phyloP scores from a whole-genome alignment of 305 asterid genomes.

The Fraxinus xanthoxyloides region DNA sequence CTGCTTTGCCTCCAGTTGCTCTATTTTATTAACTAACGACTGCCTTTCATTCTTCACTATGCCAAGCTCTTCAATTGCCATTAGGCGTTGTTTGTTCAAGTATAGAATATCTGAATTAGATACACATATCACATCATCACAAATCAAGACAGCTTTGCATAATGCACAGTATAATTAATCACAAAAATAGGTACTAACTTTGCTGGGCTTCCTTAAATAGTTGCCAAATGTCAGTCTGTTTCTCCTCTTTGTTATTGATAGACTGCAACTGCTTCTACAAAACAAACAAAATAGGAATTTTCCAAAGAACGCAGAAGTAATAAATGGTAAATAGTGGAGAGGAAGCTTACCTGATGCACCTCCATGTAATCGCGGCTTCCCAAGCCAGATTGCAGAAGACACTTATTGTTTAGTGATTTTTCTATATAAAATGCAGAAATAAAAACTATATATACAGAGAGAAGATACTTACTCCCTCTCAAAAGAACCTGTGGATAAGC shows the following conservation, averaged over 20 bases:
- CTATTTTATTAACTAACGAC: conserved; percentile 46
- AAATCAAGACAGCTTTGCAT: background rate
- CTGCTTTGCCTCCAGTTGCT: conserved; percentile 48
- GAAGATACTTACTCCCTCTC: conserved; percentile 36
- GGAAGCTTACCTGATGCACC: conserved; percentile 39
- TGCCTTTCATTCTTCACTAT: conserved; percentile 52
- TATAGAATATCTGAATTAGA: conserved; percentile 56
- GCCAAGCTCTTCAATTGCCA: conserved; percentile 70
- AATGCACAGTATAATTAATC: conserved; percentile 2
- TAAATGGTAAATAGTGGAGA: background rate
- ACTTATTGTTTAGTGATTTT: conserved; percentile 9
- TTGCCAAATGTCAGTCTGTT: conserved; percentile 54
- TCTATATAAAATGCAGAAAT: conserved; percentile 8
- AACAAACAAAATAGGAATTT: conserved; percentile 10
- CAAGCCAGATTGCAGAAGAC: conserved; percentile 36
- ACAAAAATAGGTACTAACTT: conserved; percentile 40
- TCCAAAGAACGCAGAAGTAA: conserved; percentile 13
- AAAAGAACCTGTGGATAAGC: conserved; percentile 33
- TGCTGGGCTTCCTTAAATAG: conserved; percentile 74
- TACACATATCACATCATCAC: conserved; percentile 19
- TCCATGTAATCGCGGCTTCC: conserved; percentile 34
- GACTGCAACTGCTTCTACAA: conserved; percentile 38
- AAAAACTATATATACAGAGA: background rate
- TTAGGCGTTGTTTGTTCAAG: conserved; percentile 65
- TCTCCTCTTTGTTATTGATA: conserved; percentile 34